Conservation (phyloP, 495 filamentous ascomycete genomes). For the Jackrogersella minutella region DNA sequence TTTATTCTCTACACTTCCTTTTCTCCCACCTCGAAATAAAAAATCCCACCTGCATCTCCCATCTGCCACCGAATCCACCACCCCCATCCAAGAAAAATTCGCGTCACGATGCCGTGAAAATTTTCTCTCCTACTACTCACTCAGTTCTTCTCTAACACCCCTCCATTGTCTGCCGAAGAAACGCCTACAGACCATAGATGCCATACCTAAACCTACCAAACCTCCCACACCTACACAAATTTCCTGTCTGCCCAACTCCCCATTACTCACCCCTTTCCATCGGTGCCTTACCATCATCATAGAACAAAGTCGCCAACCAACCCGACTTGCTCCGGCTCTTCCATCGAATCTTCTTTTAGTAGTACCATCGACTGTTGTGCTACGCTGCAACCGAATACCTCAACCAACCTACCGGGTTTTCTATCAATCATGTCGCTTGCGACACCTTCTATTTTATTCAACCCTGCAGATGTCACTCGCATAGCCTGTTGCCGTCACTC, state of each 20-base stretch:
- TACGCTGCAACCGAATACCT: constrained; percentile 32
- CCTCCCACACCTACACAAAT: constrained; percentile 19
- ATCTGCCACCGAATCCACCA: constrained; percentile 39
- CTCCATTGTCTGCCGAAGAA: constrained; percentile 34
- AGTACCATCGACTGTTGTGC: constrained; percentile 21
- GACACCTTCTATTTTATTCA: neutral
- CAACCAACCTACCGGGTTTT: constrained; percentile 37
- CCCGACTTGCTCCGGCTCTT: constrained; percentile 38
- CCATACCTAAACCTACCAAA: neutral
- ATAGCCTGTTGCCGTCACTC: neutral
- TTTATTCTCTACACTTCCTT: constrained; percentile 8
- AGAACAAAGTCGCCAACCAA: constrained; percentile 12
- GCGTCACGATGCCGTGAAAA: constrained; percentile 41
- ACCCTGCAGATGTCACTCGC: constrained; percentile 34
- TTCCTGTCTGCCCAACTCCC: constrained; percentile 33
- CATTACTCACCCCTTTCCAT: constrained; percentile 18
- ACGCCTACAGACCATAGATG: constrained; percentile 14
- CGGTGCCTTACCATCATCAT: constrained; percentile 32
- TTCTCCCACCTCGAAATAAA: neutral
- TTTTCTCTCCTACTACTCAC: constrained; percentile 23
- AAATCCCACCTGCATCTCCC: constrained; percentile 24
- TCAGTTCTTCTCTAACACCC: constrained; percentile 6
- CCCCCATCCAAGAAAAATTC: constrained; percentile 30
- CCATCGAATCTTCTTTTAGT: constrained; percentile 29
- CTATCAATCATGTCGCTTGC: constrained; percentile 22